A percentile compares a stretch with the other conserved stretches of the same genome.
Conservation (phyloP, 2,329 filamentous ascomycete species). For the Colletotrichum magnum region DNA sequence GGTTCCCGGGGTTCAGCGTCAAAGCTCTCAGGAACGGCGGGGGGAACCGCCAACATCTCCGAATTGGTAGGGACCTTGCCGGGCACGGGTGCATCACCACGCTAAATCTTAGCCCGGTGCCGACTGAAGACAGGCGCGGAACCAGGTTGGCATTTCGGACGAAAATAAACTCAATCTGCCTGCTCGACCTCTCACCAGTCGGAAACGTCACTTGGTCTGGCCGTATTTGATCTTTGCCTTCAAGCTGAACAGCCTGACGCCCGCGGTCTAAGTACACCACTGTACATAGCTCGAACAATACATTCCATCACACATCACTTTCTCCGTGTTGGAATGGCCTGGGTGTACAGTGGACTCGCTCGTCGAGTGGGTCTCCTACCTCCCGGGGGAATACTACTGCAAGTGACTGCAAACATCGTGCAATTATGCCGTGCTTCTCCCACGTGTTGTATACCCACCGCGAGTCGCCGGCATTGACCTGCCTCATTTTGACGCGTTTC, state of each 20-base stretch:
- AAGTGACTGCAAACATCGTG: slow-evolving; percentile 1
- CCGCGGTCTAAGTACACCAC: no score
- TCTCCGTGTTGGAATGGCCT: not conserved
- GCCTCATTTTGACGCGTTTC: not conserved
- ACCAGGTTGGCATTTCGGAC: slow-evolving; percentile 13
- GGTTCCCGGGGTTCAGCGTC: slow-evolving; percentile 26
- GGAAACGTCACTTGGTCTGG: not conserved
- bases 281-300: no score
- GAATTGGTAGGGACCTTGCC: not conserved
- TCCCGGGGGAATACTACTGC: slow-evolving; percentile 3
- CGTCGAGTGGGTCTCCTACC: slow-evolving; percentile 1
- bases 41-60: slow-evolving; percentile 6
- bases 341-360: not conserved
- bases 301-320: not conserved
- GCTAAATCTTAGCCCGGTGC: slow-evolving; percentile 9
- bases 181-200: not conserved
- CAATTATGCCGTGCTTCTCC: slow-evolving; percentile 5
- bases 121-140: slow-evolving; percentile 3
- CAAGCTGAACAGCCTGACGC: not conserved
- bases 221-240: slow-evolving; percentile 4
- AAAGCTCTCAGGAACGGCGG: slow-evolving; percentile 30
- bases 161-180: slow-evolving; percentile 25
- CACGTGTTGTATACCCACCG: slow-evolving; percentile 2
- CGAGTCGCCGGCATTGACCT: not conserved
- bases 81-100: slow-evolving; percentile 13